Evolutionary conservation across 2,329 filamentous ascomycete species (phyloP).

Genomic region (Nemania abortiva): DNA sequence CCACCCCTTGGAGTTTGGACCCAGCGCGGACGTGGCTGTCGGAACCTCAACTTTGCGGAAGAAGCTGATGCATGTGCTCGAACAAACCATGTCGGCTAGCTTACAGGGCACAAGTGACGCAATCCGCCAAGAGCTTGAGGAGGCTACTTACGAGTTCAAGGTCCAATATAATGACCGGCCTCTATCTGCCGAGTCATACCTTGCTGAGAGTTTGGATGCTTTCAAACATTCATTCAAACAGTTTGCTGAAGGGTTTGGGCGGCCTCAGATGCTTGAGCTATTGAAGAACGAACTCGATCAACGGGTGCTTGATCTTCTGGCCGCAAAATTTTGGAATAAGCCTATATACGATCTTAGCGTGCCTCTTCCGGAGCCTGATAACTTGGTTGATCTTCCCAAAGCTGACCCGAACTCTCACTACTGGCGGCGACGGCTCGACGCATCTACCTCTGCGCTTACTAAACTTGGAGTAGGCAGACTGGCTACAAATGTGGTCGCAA

Average conservation of each 20-base stretch:
- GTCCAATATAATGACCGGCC: constrained; percentile 99
- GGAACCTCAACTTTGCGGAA: constrained; percentile 90
- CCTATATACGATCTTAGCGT: constrained; percentile 85
- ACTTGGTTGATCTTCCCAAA: constrained; percentile 82
- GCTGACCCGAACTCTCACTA: constrained; percentile 87
- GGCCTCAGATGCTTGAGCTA: constrained; percentile 87
- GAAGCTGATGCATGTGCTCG: constrained; percentile 96
- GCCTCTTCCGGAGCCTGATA: constrained; percentile 75
- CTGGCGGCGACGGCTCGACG: constrained; percentile 95
- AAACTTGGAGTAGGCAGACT: constrained; percentile 94
- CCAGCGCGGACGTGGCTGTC: constrained; percentile 77
- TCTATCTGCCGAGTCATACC: constrained; percentile 93
- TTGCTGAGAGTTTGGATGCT: constrained; percentile 92
- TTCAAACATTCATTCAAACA: constrained; percentile 99
- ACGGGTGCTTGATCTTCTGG: constrained; percentile 90
- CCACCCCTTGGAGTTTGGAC: constrained; percentile 83
- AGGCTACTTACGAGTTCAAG: constrained; percentile 98
- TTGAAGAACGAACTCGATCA: constrained; percentile 95
- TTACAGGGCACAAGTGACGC: constrained; percentile 90
- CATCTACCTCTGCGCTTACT: constrained; percentile 88
- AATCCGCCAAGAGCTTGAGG: constrained; percentile 93
- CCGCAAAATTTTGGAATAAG: constrained; percentile 97
- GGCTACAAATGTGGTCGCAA: constrained; percentile 90
- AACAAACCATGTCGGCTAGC: constrained; percentile 96
- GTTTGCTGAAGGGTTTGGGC: constrained; percentile 89